Base-by-base conservation (phyloP, 345 rosid genomes). In the Citrus medica region DNA sequence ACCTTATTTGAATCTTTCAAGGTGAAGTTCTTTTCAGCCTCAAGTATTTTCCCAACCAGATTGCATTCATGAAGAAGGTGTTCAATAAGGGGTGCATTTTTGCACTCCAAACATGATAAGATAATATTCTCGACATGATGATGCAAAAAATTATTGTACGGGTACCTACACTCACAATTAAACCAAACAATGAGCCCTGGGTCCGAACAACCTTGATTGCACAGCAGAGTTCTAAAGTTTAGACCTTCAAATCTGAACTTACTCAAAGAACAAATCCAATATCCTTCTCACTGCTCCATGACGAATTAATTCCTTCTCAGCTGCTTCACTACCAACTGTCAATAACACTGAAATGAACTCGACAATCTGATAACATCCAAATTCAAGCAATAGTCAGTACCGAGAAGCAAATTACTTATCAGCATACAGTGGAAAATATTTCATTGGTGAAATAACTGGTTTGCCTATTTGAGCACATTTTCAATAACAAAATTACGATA, bases 141-240 rank as follows among this genome's bases (percentile, higher is more conserved):
- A 82, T 93, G 98, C 91, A 95, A 85, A 84, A 92, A 93, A 69
- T 92, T 95, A 85, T 95, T 95, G 91, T 84, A 95, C 4, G 98
- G 97, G 76, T 93, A 95, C 92, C 98, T 95, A 85, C 89, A 83
- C 70, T 14, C 51, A 81, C 48, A 78, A 75, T 79, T 63, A 83
- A 82, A 76, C 67, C 61, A 78, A 64, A 71, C 70, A 70, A 75
- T 85, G 77, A 87, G 83, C 75, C 79, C 72, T 48, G 21, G 38
- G 78, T 68, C 62, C 22, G 61, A 70, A 24, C 28, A 73, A 25
- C 3, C 38, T 37, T 24, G 17, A 76, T 24, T 55, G 37, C 51
- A 67, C 60, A 74, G 51, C 33, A 78, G 40, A 71, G 70, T 76
- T 68, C 65, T 67, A 46, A 46, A 46, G 51, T 46, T 13, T 13